Evolutionary conservation across 2,329 filamentous ascomycete species (phyloP), one percentile per base, ranked within the genome.

Genomic region (Colletotrichum limetticola): DNA sequence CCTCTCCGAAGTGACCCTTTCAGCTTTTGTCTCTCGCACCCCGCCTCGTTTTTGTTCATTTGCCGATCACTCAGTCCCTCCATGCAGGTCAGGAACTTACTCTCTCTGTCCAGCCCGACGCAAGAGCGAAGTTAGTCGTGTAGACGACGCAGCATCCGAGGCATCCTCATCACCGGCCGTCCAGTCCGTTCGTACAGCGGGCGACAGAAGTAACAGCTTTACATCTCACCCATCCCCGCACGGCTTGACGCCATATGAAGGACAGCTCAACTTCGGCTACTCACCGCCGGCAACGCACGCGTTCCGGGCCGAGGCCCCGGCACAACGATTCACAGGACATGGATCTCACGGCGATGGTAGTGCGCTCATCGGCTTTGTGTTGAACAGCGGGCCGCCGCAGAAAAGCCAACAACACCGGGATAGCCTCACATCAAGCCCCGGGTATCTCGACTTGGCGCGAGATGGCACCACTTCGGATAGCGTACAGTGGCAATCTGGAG

Each of bases 281-380:
- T 24, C 62, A 6, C 68, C 68, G 22, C 62, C 62, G 11, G 32
- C 56, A 8, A n/a, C 32, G 14, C 46, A 53, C 19, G 30, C 30
- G 4, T 22, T 4, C 5, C 28, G 46, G 4, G 62, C 61, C 12
- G 68, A 71, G 24, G 68, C 68, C 2, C 68, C 68, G 1, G 56
- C 53, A 9, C 55, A 59, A 30, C 64, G 67, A n/a, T 70, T 70
- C 61, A 59, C 67, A 14, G 67, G 61, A 3, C 67, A 70, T 30
- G 61, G 67, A 6, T 70, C 61, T 4, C 67, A 70, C 55, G 67
- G 67, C 14, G 67, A 70, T n/a, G 61, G 67, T 4, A 70, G 35
- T 16, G 67, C 67, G 19, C 68, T 56, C n/a, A 71, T 71, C n/a
- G 68, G 68, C 11, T 71, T 71, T 62, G 52, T 71, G 55, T 37